Evolutionary conservation across 2,329 filamentous ascomycete species (phyloP), one percentile per base, ranked within the genome.

Genomic region (Xylaria sp.): DNA sequence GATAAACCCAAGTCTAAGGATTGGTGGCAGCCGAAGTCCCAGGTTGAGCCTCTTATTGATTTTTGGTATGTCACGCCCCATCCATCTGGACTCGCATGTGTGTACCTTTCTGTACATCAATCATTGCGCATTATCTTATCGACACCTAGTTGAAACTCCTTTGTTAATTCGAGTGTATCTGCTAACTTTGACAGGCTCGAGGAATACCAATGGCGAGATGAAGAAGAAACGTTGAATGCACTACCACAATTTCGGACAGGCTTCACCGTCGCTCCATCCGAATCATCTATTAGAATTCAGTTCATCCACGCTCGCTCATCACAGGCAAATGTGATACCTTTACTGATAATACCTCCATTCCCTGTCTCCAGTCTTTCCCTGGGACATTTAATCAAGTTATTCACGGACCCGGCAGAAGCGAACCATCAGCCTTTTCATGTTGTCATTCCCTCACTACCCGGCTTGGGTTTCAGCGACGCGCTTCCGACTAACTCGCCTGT

Each of bases 381-480:
- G 17, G 77, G 79, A 8, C 83, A 86, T 31, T 78, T 89, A 59
- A 78, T 89, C 55, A 76, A 82, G 31, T 77, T 78, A 4, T 78
- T 90, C 45, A 83, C 82, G 3, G 78, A 86, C 21, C 86, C 87
- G 1, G 76, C 82, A 9, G 78, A 81, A 67, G 69, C 73, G 57
- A 68, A 70, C 43, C 69, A 75, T 17, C 83, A 85, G 62, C 80
- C 86, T 0, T 91, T 91, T 69, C 86, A 91, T 69, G 72, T 91
- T n/a, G 82, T 91, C 19, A 84, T 86, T 19, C 88, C 89, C 1
- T 87, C 85, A 45, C 80, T 91, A 19, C 88, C 89, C 0, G 88
- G 88, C 0, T 78, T 89, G 47, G 88, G 87, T 15, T 91, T 91
- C 70, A 89, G 87, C 72, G 87, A 90, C 72, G 79, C 87, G 2